A percentile compares a stretch with the other conserved stretches of the same genome.
Conservation (phyloP, 2,329 filamentous ascomycete genomes). For the Torrubiella hemipterigena region DNA sequence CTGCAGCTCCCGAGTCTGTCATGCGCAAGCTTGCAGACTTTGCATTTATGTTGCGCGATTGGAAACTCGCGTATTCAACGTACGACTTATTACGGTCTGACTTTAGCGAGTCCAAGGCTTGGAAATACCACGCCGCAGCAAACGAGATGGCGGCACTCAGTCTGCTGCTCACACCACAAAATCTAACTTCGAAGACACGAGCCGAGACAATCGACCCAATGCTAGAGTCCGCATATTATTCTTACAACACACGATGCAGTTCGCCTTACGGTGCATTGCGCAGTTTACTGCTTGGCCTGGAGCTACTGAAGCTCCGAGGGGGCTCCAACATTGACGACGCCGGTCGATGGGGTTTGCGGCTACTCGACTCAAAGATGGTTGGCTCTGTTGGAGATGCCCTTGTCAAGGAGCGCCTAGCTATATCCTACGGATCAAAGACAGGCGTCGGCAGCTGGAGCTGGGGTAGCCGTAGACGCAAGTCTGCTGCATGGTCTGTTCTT, state of each 20-base stretch:
- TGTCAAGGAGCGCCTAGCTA: constrained; percentile 73
- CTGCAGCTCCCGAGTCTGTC: constrained; percentile 75
- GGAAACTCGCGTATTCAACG: constrained; percentile 81
- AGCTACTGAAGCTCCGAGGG: constrained; percentile 71
- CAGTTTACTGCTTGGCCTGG: constrained; percentile 62
- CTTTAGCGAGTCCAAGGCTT: constrained; percentile 91
- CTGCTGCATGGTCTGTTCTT: constrained; percentile 78
- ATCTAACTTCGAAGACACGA: constrained; percentile 61
- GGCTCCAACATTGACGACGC: constrained; percentile 76
- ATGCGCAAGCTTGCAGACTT: constrained; percentile 93
- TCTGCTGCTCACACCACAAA: constrained; percentile 64
- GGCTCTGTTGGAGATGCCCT: constrained; percentile 70
- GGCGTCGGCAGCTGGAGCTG: constrained; percentile 54
- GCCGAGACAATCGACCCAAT: constrained; percentile 74
- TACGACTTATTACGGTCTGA: constrained; percentile 85
- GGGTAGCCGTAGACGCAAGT: constrained; percentile 69
- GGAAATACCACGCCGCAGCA: constrained; percentile 85
- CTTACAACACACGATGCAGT: constrained; percentile 76
- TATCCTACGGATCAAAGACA: constrained; percentile 67
- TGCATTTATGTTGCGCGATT: constrained; percentile 93
- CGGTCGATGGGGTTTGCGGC: constrained; percentile 68
- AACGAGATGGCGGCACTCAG: constrained; percentile 92
- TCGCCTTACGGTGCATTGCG: constrained; percentile 72
- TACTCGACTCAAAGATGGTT: constrained; percentile 67
- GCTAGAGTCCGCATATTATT: constrained; percentile 84